Base-by-base conservation (phyloP, 805 yeast species). In the Yamadazyma sp. region DNA sequence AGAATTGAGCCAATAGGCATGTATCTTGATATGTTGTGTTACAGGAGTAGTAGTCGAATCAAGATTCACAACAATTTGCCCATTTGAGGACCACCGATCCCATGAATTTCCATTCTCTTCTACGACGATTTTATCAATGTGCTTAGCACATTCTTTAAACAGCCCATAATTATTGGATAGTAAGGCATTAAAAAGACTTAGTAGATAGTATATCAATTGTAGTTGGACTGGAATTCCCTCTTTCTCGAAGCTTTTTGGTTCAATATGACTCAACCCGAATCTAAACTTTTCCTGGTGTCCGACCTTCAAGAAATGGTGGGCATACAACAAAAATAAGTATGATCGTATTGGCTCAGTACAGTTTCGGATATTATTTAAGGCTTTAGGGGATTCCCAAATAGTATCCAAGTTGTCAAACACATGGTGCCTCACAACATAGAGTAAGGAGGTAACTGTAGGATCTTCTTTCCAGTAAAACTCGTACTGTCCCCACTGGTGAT, bases 151-250 rank as follows among this genome's bases (percentile, higher is more conserved):
- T 6, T 10, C 14, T 19, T 21, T 35, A 7, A 35, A 18, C n/a
- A 6, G 9, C 8, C 11, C 14, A 13, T 17, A 12, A 4, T 21
- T n/a, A 10, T 17, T 13, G 8, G 9, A 10, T 6, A 35, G 20
- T 8, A 35, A 15, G 22, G 11, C 19, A 10, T 21, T 28, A 21
- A 27, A 9, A 9, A 35, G 17, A 9, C 14, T 20, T n/a, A 21
- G 8, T 17, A 35, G 4, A 12, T 20, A 14, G 18, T 17, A 28
- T 5, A 27, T 8, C 12, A 20, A 28, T 13, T 22, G 27, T n/a
- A 35, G n/a, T 19, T 35, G 38, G 2, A 27, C 21, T 8, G 38
- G 38, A 2, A 35, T 20, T 10, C 18, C 16, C 7, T 21, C 32
- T 14, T 4, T n/a, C 16, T 33, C 25, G 16, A 33, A 33, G 6